Evolutionary conservation across 2,329 filamentous ascomycete genomes (phyloP), one percentile per base, ranked within the genome.

Genomic region (Capronia epimyces): DNA sequence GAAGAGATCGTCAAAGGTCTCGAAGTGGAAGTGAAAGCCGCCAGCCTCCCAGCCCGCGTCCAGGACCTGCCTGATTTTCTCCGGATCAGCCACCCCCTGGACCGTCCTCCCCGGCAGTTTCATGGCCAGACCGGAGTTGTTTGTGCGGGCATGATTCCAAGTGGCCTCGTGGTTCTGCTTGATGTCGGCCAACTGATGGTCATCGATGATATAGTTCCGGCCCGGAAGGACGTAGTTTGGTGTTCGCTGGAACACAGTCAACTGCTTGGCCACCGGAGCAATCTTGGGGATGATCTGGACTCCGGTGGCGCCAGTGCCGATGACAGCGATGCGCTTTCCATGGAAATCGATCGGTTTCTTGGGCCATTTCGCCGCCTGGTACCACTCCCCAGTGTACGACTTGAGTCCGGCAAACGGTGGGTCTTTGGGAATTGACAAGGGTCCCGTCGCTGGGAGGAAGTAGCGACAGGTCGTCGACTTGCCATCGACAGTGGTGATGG

Each of bases 191-290:
- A 27, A 5, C 10, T 27, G 25, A 25, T 34, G 9, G 54, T 78
- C 74, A 49, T 73, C 70, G n/a, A 48, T 20, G n/a, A 32, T 24
- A 25, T 81, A 64, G 1, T 68, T 49, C 2, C 71, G 68, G 79
- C 86, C 83, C 0, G 81, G 81, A 1, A 86, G 61, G 1, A 78
- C 78, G 5, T 82, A 66, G 57, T 86, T 86, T 0, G 83, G 82
- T 1, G 81, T 85, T 13, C 83, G 75, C 60, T 85, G 81, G 63
- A 85, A 68, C 1, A 67, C 62, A 1, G 67, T 74, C 12, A 86
- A 57, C 1, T 75, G 65, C 2, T 69, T 72, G 1, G 64, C 62
- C 52, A 61, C 69, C 36, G 64, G 65, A 1, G 69, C 70, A 2
- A 74, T 52, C 10, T 68, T 55, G 7, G 71, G 72, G 1, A 75